Conservation (phyloP, 352 stramenopile species). For the Globisporangium recalcitrans region DNA sequence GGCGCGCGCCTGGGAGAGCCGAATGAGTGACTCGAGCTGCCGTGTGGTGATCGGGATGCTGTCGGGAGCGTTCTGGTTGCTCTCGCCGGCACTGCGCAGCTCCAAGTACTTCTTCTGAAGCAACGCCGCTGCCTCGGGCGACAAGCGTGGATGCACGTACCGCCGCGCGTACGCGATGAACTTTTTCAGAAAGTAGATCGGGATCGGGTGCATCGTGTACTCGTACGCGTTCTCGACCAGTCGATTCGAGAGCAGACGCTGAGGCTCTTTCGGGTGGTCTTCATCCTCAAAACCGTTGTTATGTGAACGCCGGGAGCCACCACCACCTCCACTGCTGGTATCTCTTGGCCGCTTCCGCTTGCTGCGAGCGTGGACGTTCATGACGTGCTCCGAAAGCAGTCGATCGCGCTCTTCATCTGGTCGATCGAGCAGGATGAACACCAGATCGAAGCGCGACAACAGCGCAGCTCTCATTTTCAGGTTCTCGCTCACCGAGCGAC, state of each 20-base stretch:
- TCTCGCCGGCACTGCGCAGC: conserved; percentile 67
- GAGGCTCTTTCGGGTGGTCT: conserved; percentile 8
- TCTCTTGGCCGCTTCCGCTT: conserved; percentile 35
- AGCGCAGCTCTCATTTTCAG: conserved; percentile 95
- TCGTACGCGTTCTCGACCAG: conserved; percentile 43
- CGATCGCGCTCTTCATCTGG: conserved; percentile 91
- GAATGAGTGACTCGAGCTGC: conserved; percentile 94
- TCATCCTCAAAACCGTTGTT: conserved; percentile 11
- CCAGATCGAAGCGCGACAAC: conserved; percentile 95
- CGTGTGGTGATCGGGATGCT: conserved; percentile 92
- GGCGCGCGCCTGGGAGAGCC: conserved; percentile 89
- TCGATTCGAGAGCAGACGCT: conserved; percentile 43
- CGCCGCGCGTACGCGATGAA: conserved; percentile 97
- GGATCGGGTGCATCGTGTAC: conserved; percentile 45
- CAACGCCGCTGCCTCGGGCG: conserved; percentile 40
- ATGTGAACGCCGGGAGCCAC: conserved; percentile 20
- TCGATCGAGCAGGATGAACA: conserved; percentile 96
- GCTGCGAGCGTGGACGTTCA: conserved; percentile 73
- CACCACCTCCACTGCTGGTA: not conserved
- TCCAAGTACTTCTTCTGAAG: conserved; percentile 90
- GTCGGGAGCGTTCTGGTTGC: conserved; percentile 34
- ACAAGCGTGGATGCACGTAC: conserved; percentile 90
- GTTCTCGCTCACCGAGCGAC: conserved; percentile 94
- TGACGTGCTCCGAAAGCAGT: conserved; percentile 93
- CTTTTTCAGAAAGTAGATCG: conserved; percentile 89